Percentiles rank a stretch among this genome's conserved stretches.
Evolutionary conservation across 495 filamentous ascomycete species (phyloP).

Genomic region (Podospora pseudocomata): DNA sequence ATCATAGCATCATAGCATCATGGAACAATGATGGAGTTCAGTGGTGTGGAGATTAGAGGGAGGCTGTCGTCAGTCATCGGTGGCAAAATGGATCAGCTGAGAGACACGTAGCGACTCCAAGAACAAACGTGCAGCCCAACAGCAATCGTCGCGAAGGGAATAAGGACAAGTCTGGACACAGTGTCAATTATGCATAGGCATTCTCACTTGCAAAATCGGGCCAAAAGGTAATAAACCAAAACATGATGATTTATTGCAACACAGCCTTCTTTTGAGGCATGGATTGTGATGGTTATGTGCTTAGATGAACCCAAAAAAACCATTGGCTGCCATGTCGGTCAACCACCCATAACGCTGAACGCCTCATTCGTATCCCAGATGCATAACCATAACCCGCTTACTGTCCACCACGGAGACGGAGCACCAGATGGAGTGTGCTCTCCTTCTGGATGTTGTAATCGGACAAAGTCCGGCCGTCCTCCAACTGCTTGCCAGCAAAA

Average conservation of each 20-base stretch:
- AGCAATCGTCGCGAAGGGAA: too few species aligned
- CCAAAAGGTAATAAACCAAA: neutral
- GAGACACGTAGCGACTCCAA: too few species aligned
- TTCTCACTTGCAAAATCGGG: too few species aligned
- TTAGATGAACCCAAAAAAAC: conserved; percentile 11
- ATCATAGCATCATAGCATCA: too few species aligned
- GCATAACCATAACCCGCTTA: conserved; percentile 37
- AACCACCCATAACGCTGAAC: conserved; percentile 9
- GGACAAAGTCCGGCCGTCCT: conserved; percentile 77
- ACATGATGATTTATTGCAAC: neutral
- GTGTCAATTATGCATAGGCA: too few species aligned
- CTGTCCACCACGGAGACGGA: conserved; percentile 82
- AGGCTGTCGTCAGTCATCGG: too few species aligned
- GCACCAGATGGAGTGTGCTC: conserved; percentile 80
- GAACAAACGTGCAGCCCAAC: too few species aligned
- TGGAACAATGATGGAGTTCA: too few species aligned
- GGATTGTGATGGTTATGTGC: conserved; percentile 7
- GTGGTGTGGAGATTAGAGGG: too few species aligned
- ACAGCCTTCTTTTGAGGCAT: neutral
- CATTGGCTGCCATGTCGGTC: conserved; percentile 4
- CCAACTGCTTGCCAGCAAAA: conserved; percentile 87
- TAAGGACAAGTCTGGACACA: too few species aligned
- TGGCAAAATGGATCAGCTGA: too few species aligned
- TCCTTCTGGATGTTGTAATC: conserved; percentile 97
- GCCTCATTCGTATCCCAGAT: conserved; percentile 21